A percentile compares a stretch with the other conserved stretches of the same genome.
phyloP scores from a whole-genome alignment of 2,329 filamentous ascomycete genomes.

The Verticillium isaacii region DNA sequence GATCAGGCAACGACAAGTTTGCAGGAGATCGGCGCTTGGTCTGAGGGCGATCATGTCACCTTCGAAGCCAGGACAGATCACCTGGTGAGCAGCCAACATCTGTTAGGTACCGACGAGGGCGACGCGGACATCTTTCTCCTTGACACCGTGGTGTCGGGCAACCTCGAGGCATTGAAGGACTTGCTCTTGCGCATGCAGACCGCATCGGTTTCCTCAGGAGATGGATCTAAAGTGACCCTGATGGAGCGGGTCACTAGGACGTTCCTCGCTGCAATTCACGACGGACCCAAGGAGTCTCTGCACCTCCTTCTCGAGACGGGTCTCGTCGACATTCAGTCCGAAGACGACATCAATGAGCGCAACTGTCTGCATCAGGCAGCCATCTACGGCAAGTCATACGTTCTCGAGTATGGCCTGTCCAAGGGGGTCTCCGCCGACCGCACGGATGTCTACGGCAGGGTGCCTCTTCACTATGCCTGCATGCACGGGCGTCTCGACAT shows the following conservation, averaged over 20 bases:
- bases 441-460: constrained; percentile 88
- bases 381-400: constrained; percentile 80
- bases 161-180: constrained; percentile 71
- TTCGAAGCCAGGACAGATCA: constrained; percentile 62
- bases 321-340: constrained; percentile 83
- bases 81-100: constrained; percentile 60
- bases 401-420: constrained; percentile 71
- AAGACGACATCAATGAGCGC: constrained; percentile 96
- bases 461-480: constrained; percentile 92
- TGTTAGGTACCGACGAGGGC: constrained; percentile 74
- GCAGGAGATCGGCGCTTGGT: constrained; percentile 93
- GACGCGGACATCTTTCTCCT: constrained; percentile 86
- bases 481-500: constrained; percentile 88
- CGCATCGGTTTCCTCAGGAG: constrained; percentile 39
- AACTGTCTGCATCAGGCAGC: constrained; percentile 97
- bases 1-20: constrained; percentile 96
- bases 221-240: constrained; percentile 47
- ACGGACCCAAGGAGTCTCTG: constrained; percentile 73
- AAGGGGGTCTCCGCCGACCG: constrained; percentile 71
- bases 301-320: constrained; percentile 73
- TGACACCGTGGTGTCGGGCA: constrained; percentile 80
- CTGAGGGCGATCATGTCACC: constrained; percentile 88
- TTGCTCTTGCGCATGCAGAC: constrained; percentile 69
- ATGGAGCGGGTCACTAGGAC: constrained; percentile 80
- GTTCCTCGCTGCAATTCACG: constrained; percentile 84